Evolutionary conservation across 1,284 basidiomycete genomes (phyloP).

Genomic region (Cutaneotrichosporon sp.): DNA sequence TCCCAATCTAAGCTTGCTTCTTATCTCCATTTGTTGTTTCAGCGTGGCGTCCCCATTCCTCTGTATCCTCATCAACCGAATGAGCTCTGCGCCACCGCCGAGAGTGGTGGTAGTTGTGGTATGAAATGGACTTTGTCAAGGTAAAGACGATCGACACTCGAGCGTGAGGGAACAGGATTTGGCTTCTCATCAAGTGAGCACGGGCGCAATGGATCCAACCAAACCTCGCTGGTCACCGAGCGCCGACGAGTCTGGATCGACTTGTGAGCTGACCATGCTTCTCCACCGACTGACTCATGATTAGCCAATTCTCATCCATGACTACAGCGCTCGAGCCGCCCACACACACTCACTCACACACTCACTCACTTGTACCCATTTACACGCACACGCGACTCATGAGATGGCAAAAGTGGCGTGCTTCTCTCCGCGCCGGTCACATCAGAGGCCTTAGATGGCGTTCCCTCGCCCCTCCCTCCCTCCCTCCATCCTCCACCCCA

Average conservation of each 20-base stretch:
- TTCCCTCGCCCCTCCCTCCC: neutral
- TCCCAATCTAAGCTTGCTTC: too few relatives aligned
- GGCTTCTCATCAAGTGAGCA: neutral
- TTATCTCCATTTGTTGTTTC: too few relatives aligned
- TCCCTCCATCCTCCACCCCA: neutral
- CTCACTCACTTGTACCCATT: too few relatives aligned
- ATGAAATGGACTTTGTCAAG: neutral
- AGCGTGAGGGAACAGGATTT: neutral
- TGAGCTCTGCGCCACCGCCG: too few relatives aligned
- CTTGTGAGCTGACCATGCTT: neutral
- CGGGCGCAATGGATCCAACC: neutral
- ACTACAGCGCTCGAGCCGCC: too few relatives aligned
- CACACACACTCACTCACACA: too few relatives aligned
- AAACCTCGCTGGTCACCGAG: neutral
- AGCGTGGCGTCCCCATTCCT: too few relatives aligned
- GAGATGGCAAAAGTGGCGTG: neutral
- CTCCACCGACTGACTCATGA: neutral
- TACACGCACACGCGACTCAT: too few relatives aligned
- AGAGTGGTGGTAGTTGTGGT: neutral
- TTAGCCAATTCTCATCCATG: neutral
- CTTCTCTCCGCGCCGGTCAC: neutral
- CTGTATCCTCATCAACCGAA: too few relatives aligned
- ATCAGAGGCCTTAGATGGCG: neutral
- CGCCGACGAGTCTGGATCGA: conserved; percentile 4
- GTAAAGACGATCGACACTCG: neutral